A percentile compares a stretch with the other conserved stretches of the same genome.
Conservation (phyloP, 2,329 filamentous ascomycete genomes). For the Fusarium secorum region DNA sequence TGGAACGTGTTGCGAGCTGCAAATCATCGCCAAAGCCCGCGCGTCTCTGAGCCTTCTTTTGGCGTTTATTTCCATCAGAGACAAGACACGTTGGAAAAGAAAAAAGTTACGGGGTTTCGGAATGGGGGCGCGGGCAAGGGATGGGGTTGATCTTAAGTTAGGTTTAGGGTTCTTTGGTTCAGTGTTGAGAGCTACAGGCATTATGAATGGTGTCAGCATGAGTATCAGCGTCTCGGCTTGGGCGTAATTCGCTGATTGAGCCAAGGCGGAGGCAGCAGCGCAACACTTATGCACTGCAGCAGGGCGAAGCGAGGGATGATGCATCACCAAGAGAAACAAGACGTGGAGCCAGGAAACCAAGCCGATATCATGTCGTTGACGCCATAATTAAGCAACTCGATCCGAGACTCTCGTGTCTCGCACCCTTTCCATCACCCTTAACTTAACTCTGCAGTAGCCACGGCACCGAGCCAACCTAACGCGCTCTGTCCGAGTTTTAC, state of each 20-base stretch:
- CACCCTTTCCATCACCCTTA: slow-evolving; percentile 8
- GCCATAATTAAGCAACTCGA: slow-evolving; percentile 27
- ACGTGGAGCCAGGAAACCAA: slow-evolving; percentile 7
- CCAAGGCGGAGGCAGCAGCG: slow-evolving; percentile 29
- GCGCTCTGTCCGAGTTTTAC: slow-evolving; percentile 7
- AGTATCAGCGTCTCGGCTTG: slow-evolving; percentile 18
- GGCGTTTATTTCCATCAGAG: slow-evolving; percentile 30
- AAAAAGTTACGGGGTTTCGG: slow-evolving; percentile 35
- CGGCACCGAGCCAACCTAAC: slow-evolving; percentile 15
- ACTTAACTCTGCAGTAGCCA: slow-evolving; percentile 27
- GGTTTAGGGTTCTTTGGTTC: slow-evolving; percentile 17
- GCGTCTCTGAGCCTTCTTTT: slow-evolving; percentile 31
- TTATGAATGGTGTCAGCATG: slow-evolving; percentile 25
- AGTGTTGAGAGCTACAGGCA: slow-evolving; percentile 13
- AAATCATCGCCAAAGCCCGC: slow-evolving; percentile 36
- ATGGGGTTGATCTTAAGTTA: slow-evolving; percentile 31
- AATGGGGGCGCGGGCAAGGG: slow-evolving; percentile 24
- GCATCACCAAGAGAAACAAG: slow-evolving; percentile 30
- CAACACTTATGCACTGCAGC: slow-evolving; percentile 24
- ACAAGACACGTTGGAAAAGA: slow-evolving; percentile 30
- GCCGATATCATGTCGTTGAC: slow-evolving; percentile 22
- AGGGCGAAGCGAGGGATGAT: slow-evolving; percentile 34
- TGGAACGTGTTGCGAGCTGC: slow-evolving; percentile 40
- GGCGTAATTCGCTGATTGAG: slow-evolving; percentile 15
- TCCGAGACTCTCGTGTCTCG: slow-evolving; percentile 35